phyloP scores from a whole-genome alignment of 805 yeast species.

The Yarrowia hollandica region DNA sequence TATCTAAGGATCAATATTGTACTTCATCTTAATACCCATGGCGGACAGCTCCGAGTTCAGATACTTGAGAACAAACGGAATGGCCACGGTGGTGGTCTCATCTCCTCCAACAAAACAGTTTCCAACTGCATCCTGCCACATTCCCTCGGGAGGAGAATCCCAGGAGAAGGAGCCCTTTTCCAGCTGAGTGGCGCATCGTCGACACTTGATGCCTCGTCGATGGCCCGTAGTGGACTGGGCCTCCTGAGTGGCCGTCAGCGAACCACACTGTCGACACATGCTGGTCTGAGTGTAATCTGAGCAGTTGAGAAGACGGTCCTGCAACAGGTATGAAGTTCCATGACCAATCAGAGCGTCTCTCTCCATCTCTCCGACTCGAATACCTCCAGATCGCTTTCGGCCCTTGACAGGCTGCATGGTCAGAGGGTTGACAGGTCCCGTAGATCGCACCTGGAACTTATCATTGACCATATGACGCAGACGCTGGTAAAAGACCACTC shows the following conservation, averaged over 20 bases:
- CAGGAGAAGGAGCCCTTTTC: conserved; percentile 40
- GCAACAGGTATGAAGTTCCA: conserved; percentile 92
- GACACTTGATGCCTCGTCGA: conserved; percentile 74
- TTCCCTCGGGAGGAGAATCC: conserved; percentile 44
- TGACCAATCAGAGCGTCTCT: conserved; percentile 98
- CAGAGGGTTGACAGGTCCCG: conserved; percentile 95
- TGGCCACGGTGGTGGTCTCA: conserved; percentile 91
- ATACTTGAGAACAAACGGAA: conserved; percentile 94
- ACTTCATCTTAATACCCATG: conserved; percentile 94
- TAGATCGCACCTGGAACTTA: conserved; percentile 98
- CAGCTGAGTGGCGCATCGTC: conserved; percentile 73
- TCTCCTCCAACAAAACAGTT: conserved; percentile 87
- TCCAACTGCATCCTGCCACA: conserved; percentile 98
- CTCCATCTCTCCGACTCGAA: conserved; percentile 99
- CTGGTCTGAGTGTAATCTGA: conserved; percentile 93
- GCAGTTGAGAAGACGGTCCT: conserved; percentile 91
- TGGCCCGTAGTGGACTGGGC: conserved; percentile 91
- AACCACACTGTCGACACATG: conserved; percentile 90
- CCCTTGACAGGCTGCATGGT: conserved; percentile 99
- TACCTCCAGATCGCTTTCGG: conserved; percentile 98
- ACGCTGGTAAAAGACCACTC: conserved; percentile 96
- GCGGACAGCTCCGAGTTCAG: conserved; percentile 94
- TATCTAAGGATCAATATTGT: conserved; percentile 65
- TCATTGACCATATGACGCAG: conserved; percentile 99
- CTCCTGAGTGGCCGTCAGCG: conserved; percentile 82